These are phyloP conservation scores for Favolaschia claudopus DNA, from an alignment of 768 basidiomycete species.

Conservation along the genomic window DNA sequence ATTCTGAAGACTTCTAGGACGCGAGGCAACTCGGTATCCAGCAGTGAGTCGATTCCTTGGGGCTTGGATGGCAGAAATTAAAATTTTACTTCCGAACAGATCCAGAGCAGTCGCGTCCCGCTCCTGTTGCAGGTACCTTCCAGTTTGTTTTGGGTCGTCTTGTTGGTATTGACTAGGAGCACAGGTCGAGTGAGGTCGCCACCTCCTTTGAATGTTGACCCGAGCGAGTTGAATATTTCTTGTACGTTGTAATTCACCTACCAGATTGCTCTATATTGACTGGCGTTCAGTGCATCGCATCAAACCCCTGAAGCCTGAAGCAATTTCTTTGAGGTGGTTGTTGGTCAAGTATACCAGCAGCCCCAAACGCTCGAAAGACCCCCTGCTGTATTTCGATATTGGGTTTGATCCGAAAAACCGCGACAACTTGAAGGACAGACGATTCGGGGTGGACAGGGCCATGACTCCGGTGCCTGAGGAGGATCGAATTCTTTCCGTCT, in stretches of 20 bases:
- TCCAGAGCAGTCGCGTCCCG: not conserved
- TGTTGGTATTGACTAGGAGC: no score
- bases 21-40: constrained; percentile 6
- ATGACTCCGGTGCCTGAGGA: constrained; percentile 38
- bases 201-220: not conserved
- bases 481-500: constrained; percentile 50
- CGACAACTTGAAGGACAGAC: constrained; percentile 31
- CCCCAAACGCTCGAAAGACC: constrained; percentile 36
- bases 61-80: not conserved
- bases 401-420: constrained; percentile 49
- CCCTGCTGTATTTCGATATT: constrained; percentile 57
- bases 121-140: not conserved
- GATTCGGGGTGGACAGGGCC: constrained; percentile 29
- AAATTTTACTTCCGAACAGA: not conserved
- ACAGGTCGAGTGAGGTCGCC: no score
- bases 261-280: not conserved
- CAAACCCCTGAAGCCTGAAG: constrained; percentile 45
- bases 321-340: constrained; percentile 56
- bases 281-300: constrained; percentile 2
- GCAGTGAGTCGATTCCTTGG: not conserved
- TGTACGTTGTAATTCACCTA: not conserved
- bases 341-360: constrained; percentile 49
- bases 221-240: not conserved
- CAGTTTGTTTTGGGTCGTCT: no score
- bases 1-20: not conserved